Evolutionary conservation across 2,329 filamentous ascomycete species (phyloP).

Genomic region (Zasmidium cellare): DNA sequence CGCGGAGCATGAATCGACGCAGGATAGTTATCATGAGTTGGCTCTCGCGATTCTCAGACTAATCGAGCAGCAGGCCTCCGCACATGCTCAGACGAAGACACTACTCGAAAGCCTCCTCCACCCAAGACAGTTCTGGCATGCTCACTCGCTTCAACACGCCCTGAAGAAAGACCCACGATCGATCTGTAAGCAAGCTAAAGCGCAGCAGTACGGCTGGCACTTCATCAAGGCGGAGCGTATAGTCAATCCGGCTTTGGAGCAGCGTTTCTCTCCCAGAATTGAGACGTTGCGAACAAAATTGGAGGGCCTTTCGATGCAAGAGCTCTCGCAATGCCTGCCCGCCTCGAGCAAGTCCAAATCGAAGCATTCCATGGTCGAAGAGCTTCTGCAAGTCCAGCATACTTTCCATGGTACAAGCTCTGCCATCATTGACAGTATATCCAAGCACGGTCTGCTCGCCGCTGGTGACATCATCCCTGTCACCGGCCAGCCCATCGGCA

Average conservation of each 20-base stretch:
- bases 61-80: neutral
- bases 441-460: neutral
- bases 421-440: neutral
- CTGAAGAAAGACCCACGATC: neutral
- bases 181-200: neutral
- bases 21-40: neutral
- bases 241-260: neutral
- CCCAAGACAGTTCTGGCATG: too few relatives aligned
- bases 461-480: slow-evolving; percentile 1
- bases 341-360: neutral
- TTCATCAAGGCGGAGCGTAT: neutral
- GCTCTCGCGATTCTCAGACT: neutral
- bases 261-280: neutral
- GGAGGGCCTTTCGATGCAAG: neutral
- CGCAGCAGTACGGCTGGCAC: neutral
- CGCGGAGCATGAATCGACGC: too few relatives aligned
- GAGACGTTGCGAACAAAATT: neutral
- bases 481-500: neutral
- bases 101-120: too few relatives aligned
- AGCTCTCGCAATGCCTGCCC: neutral
- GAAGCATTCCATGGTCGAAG: neutral
- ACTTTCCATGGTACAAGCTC: slow-evolving; percentile 1
- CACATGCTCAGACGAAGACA: neutral
- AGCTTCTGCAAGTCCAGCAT: neutral
- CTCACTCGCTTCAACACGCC: too few relatives aligned